Conservation (phyloP, 1,284 basidiomycete genomes). For the Golubevia sp. region DNA sequence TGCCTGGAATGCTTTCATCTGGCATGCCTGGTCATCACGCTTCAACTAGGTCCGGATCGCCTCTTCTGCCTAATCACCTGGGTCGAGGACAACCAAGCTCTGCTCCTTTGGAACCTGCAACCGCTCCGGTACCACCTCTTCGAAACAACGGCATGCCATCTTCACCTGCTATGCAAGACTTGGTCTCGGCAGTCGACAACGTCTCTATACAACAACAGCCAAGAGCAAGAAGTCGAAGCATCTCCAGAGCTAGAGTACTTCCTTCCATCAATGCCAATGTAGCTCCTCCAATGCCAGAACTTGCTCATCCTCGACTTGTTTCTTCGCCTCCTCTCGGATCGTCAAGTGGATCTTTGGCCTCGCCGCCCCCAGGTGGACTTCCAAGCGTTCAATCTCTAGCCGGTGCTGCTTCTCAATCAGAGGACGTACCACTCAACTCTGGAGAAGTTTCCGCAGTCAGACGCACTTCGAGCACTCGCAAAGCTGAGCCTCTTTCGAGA, state of each 20-base stretch:
- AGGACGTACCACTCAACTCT: not conserved
- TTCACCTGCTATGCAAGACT: not conserved
- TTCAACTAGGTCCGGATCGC: not conserved
- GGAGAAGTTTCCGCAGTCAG: not conserved
- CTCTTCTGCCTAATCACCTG: not conserved
- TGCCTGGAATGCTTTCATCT: not conserved
- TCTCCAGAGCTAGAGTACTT: not conserved
- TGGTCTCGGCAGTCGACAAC: not conserved
- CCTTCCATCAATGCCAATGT: not conserved
- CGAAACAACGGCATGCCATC: not conserved
- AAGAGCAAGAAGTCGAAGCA: not conserved
- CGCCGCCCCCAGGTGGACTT: not conserved
- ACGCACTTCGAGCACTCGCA: constrained; percentile 4
- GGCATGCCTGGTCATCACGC: not conserved
- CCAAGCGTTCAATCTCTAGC: not conserved
- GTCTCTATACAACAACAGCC: not conserved
- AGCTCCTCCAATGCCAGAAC: not conserved
- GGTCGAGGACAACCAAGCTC: not conserved
- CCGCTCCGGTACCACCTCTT: too few species aligned
- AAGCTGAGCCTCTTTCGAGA: not conserved
- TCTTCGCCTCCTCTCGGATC: not conserved
- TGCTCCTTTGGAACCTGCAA: not conserved
- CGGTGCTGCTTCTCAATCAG: constrained; percentile 2
- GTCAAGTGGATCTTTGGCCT: not conserved
- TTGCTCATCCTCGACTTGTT: not conserved